Conservation (phyloP, 2,329 filamentous ascomycete genomes). For the Madurella mycetomatis region DNA sequence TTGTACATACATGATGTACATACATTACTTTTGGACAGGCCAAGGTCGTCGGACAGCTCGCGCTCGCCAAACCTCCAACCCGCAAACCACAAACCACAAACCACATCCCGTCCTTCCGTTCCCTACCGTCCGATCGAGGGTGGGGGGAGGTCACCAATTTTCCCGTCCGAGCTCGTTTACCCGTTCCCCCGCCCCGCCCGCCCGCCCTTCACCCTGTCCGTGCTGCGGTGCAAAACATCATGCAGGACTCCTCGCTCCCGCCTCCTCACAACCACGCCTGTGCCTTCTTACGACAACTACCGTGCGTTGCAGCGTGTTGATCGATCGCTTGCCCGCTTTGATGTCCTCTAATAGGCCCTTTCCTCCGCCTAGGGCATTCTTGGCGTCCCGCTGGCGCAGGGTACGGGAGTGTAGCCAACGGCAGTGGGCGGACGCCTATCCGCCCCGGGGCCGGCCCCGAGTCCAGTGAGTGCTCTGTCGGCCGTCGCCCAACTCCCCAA, state of each 20-base stretch:
- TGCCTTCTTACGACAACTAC: conserved; percentile 9
- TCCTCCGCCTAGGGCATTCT: background rate
- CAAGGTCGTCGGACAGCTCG: background rate
- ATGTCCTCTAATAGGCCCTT: background rate
- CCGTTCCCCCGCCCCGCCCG: conserved; percentile 10
- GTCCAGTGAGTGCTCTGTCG: no score
- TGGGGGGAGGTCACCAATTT: background rate
- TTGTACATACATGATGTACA: no score
- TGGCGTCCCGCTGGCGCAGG: background rate
- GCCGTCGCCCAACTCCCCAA: no score
- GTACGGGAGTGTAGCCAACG: background rate
- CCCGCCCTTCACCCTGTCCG: conserved; percentile 4
- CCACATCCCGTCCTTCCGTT: background rate
- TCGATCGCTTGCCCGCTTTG: background rate
- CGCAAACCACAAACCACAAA: background rate
- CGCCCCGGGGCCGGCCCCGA: background rate
- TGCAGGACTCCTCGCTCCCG: conserved; percentile 15
- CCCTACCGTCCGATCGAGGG: background rate
- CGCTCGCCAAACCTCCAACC: background rate
- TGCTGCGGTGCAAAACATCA: conserved; percentile 11
- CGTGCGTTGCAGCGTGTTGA: background rate
- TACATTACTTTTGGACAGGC: background rate
- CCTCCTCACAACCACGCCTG: conserved; percentile 4
- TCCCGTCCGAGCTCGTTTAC: conserved; percentile 6
- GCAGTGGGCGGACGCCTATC: background rate